Percentiles rank a stretch among this genome's conserved stretches.
phyloP scores from a whole-genome alignment of 2,329 filamentous ascomycete genomes.

The Cercospora berteroae region DNA sequence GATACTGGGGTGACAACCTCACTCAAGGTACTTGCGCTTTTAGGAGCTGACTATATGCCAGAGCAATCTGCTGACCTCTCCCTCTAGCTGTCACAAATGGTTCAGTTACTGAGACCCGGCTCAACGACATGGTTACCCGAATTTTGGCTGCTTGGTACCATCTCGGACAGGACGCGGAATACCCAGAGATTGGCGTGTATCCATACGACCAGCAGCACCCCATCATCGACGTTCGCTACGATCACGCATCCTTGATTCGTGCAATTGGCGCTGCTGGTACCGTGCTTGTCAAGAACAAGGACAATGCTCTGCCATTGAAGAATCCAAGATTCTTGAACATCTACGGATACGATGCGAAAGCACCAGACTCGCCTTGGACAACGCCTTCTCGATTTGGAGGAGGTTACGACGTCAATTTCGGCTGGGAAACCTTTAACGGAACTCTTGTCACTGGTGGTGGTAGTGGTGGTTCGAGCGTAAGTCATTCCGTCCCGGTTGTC shows the following conservation, averaged over 20 bases:
- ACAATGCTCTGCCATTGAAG: constrained; percentile 54
- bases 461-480: background rate
- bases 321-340: constrained; percentile 43
- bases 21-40: constrained; percentile 30
- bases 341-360: constrained; percentile 42
- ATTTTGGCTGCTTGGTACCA: constrained; percentile 55
- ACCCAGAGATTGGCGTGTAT: constrained; percentile 24
- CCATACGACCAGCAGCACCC: constrained; percentile 23
- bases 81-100: constrained; percentile 53
- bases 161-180: constrained; percentile 54
- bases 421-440: constrained; percentile 31
- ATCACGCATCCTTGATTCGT: constrained; percentile 45
- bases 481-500: background rate
- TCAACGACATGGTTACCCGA: constrained; percentile 59
- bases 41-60: background rate
- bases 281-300: constrained; percentile 63
- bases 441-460: constrained; percentile 26
- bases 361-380: constrained; percentile 37
- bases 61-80: background rate
- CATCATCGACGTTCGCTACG: constrained; percentile 59
- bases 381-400: constrained; percentile 40
- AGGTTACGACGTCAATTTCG: constrained; percentile 42
- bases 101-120: constrained; percentile 52
- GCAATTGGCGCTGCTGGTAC: constrained; percentile 56
- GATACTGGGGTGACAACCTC: constrained; percentile 37